Base-by-base conservation (phyloP, 306 rosid genomes). In the Prunus dulcis region DNA sequence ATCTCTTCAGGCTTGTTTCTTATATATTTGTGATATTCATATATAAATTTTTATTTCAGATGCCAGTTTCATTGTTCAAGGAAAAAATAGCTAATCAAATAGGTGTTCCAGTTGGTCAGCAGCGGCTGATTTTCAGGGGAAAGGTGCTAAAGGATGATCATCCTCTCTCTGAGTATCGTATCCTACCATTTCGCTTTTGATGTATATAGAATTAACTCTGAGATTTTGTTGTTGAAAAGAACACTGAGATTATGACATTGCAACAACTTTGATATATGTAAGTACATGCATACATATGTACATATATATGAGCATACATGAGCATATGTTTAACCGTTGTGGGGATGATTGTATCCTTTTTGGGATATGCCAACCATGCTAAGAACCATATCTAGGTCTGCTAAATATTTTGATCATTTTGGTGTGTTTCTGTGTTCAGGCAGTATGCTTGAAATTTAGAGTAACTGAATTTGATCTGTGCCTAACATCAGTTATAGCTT, bases 71-170 rank as follows among this genome's bases (percentile, higher is more conserved):
- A 0, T 67, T 52, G 71, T 92, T 96, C 86, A 96, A 96, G 88
- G 93, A 96, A 84, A 89, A 91, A 87, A 88, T 96, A 80, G 97
- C 96, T 2, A 75, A 80, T 83, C 91, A 92, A 84, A 75, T 57
- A 55, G 96, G 98, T 67, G 79, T 96, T 51, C 99, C 99, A 34
- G 93, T 88, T 76, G 83, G 69, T 84, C 97, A 82, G 87, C 99
- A 96, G 74, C 93, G 99, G 12, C 84, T 96, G 69, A 96, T 96
- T 41, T 96, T 96, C 83, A 89, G 99, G 87, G 99, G 99, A 77
- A 96, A 84, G 81, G 99, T 96, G 73, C 86, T 96, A 70, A 96
- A 92, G 86, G 99, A 96, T 77, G 93, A 89, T 25, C 91, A 89
- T 68, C 73, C 72, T 60, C 98, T 96, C 72, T 89, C 97, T 38